Conservation (phyloP, 257 asterid genomes). For the Ligustrum vulgare region DNA sequence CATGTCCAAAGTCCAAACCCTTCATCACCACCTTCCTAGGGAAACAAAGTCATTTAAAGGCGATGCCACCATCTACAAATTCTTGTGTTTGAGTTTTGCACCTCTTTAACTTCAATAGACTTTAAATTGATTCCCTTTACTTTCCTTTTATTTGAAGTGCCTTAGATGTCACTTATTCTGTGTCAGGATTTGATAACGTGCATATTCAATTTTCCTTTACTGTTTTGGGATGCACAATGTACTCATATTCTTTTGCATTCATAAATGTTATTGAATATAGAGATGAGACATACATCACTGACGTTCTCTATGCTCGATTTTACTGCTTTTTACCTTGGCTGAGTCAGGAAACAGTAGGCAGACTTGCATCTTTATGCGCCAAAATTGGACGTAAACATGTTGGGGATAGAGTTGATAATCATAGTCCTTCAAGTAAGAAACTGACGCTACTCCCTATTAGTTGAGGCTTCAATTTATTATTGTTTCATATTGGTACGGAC, state of each 20-base stretch:
- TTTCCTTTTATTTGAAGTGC: not conserved
- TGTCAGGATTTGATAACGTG: not conserved
- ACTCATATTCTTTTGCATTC: not conserved
- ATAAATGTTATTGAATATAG: not conserved
- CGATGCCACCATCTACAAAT: not conserved
- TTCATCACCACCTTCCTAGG: not conserved
- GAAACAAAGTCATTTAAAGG: constrained; percentile 9
- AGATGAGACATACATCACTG: not conserved
- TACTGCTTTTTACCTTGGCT: constrained; percentile 7
- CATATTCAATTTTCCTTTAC: not conserved
- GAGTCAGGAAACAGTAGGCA: constrained; percentile 43
- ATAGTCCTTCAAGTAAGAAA: constrained; percentile 53
- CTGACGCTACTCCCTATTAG: constrained; percentile 11
- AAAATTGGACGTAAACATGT: constrained; percentile 30
- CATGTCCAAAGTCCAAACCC: not conserved
- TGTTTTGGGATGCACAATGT: not conserved
- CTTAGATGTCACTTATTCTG: not conserved
- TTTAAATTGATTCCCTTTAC: constrained; percentile 2
- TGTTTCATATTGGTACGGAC: not conserved
- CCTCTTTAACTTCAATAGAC: not conserved
- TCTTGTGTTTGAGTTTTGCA: constrained; percentile 2
- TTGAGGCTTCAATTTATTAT: constrained; percentile 4
- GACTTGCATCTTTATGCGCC: constrained; percentile 26
- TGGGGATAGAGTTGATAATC: constrained; percentile 36
- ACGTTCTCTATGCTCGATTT: not conserved